Evolutionary conservation across 257 asterid species (phyloP), one percentile per base, ranked within the genome.

Genomic region (Lithospermum erythrorhizon): DNA sequence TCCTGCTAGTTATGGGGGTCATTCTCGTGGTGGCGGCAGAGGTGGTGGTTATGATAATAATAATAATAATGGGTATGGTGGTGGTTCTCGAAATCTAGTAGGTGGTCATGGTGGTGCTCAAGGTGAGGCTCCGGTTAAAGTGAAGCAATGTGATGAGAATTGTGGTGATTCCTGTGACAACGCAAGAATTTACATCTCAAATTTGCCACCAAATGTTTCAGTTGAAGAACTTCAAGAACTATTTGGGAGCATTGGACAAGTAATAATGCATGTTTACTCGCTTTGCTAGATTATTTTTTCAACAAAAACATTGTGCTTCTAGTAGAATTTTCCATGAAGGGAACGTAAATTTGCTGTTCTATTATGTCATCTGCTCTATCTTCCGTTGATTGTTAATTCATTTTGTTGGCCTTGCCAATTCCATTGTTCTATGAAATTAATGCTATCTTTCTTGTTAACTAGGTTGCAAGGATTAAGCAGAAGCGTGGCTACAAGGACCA

Each of bases 201-300:
- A 94, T 76, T 79, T 94, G 81, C 99, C 99, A 60, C 95, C 97
- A 23, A 95, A 94, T 79, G 94, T 94, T 78, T 83, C 97, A 16
- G 25, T 35, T 61, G 99, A 94, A 6, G 99, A 94, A 79, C 96
- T 94, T 69, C 76, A 78, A 69, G 97, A 89, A 67, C 88, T 94
- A 63, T 94, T 94, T 82, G 99, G 99, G 73, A 90, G 96, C 82
- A 94, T 94, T 22, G 99, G 99, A 71, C 99, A 89, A 76, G 99
- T 94, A 86, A 91, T 71, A 11, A 68, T 78, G 72, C 83, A 63
- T 65, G 64, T 76, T 72, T 66, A 59, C 62, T 67, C 14, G 4
- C 49, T 41, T 14, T 41, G 1, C 13, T 41, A 41, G 49, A 41
- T 41, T 14, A 3, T 3, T 3, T 14, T 41, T 14, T 14, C 49